Evolutionary conservation across 2,329 filamentous ascomycete species (phyloP), one percentile per base, ranked within the genome.

Genomic region (Hypocrella siamensis): DNA sequence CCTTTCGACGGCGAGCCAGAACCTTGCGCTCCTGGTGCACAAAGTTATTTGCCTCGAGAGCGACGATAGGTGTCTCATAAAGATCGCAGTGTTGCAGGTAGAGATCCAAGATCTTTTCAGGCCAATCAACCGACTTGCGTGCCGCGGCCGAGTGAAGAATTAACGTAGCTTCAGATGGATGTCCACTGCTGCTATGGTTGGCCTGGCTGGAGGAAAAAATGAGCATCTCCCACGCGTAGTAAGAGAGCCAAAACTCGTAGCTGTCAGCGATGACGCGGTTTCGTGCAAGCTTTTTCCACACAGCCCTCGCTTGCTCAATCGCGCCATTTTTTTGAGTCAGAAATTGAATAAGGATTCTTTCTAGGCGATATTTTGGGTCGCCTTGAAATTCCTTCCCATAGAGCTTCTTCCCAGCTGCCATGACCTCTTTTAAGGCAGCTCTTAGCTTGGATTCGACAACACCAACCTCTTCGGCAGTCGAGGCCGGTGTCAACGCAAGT

Each of bases 191-290:
- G 4, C 57, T 58, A 36, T 69, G 70, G 36, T 66, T 59, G 22
- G 63, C 68, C 9, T 38, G 38, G 35, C 52, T 57, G 5, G 63
- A 61, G 3, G 60, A 56, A 40, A 69, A 72, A 4, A 71, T 46
- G 35, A 79, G 66, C 65, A 96, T 78, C 56, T 96, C 90, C 79
- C 85, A 96, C 32, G 78, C 65, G 54, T 94, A 94, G 54, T 84
- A 94, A 27, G 77, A 75, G 34, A 86, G 67, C 90, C 90, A 98
- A 51, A 96, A 96, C 44, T 93, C 84, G 47, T 86, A 85, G 43
- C 75, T 86, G 43, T 84, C 72, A 19, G 75, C 75, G 34, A 84
- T 58, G 4, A 73, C 73, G 14, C 67, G 63, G n/a, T 70, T 60
- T 16, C 70, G 51, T 4, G 65, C 67, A 19, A 96, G 63, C 14